Percentiles rank a stretch among this genome's conserved stretches.
Conservation (phyloP, 2,329 filamentous ascomycete genomes). For the Clathrospora elynae region DNA sequence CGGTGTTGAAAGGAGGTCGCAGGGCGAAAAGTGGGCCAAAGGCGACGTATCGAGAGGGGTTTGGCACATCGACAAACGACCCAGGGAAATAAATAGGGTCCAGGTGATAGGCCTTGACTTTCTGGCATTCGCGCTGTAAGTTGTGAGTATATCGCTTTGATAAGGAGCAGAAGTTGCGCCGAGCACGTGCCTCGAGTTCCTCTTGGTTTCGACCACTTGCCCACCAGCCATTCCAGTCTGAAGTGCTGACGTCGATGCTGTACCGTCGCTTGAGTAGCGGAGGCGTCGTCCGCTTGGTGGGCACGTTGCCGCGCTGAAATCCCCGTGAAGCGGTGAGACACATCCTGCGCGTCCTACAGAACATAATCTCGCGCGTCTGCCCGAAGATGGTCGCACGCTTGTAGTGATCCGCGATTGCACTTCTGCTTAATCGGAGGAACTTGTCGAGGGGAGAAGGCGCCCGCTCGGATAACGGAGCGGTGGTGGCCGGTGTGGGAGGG, state of each 20-base stretch:
- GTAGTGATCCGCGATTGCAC: conserved; percentile 3
- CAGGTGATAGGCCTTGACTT: background rate
- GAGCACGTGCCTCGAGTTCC: background rate
- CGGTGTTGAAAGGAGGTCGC: conserved; percentile 3
- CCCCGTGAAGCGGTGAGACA: conserved; percentile 22
- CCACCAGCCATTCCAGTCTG: background rate
- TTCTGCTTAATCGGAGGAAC: background rate
- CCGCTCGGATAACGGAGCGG: background rate
- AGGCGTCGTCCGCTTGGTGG: conserved; percentile 19
- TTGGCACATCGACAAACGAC: too few species aligned
- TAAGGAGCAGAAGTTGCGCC: background rate
- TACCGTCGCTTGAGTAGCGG: conserved; percentile 25
- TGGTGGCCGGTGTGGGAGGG: background rate
- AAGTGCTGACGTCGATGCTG: conserved; percentile 28
- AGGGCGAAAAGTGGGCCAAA: conserved; percentile 1
- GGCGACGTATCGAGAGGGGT: conserved; percentile 14
- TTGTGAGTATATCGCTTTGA: background rate
- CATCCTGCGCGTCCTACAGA: conserved; percentile 4
- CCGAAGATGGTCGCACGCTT: conserved; percentile 6
- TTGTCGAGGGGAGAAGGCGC: background rate
- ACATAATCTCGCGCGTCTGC: conserved; percentile 16
- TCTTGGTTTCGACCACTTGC: background rate
- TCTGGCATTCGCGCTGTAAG: background rate
- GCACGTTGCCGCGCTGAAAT: conserved; percentile 16
- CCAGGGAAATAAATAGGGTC: too few species aligned